Base-by-base conservation (phyloP, 2,329 filamentous ascomycete species). In the Tolypocladium ovalisporum region DNA sequence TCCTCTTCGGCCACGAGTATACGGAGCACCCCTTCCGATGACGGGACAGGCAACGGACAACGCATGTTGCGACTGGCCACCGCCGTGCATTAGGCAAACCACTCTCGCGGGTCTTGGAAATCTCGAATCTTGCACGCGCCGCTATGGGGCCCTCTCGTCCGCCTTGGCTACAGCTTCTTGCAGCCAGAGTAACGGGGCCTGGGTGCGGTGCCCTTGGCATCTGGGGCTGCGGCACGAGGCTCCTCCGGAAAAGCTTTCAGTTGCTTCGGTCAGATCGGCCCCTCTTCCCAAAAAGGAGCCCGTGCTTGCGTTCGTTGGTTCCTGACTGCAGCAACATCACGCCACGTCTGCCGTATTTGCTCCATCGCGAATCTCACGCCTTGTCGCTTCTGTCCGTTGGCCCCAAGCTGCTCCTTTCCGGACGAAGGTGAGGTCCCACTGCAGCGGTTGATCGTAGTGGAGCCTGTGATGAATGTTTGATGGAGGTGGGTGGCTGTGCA, bases 81-180 rank as follows among this genome's bases (percentile, higher is more conserved):
- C 44, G 44, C 44, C 44, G 27, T 54, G 52, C 52, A 54, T 54
- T 54, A 54, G 52, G 52, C 52, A 36, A 54, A 36, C 52, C 52
- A 54, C n/a, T 54, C 35, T 40, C 52, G 52, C 52, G 52, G 52
- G 52, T 54, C 52, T n/a, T 29, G 29, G 19, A 54, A 54, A 54
- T 54, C 52, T 54, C 52, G 52, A 39, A 39, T 53, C 35, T 36
- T 39, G 35, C 35, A 27, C 34, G 35, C 52, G 35, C 35, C 24
- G 10, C 52, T 35, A 54, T 13, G 22, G 52, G 52, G 44, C 9
- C 44, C 44, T 47, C 12, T 49, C 27, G 13, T 49, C 44, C 44
- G 27, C 27, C 44, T n/a, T 27, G 27, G 44, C 44, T 49, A 9
- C 27, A 49, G n/a, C 17, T 51, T 32, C 27, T 51, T 17, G 44